Conservation (phyloP, 805 yeast species). For the Clavispora carvajalis region DNA sequence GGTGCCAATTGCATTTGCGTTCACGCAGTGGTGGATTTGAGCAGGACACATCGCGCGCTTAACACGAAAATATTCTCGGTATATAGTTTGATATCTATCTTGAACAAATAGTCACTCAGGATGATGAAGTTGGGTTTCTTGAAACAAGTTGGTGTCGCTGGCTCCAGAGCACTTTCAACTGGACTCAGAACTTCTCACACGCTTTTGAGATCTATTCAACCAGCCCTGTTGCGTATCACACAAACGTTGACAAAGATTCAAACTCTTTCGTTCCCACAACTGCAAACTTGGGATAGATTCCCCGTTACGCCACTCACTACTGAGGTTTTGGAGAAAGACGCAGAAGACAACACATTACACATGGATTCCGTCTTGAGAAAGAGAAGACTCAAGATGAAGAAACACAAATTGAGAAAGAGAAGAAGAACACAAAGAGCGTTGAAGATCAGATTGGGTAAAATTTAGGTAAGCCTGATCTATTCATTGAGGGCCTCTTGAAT, state of each 20-base stretch:
- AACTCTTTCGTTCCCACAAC: background rate
- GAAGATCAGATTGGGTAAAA: slow-evolving; percentile 60
- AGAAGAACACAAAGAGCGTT: slow-evolving; percentile 87
- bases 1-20: no score
- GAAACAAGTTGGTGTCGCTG: background rate
- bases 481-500: no score
- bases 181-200: background rate
- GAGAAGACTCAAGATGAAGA: slow-evolving; percentile 93
- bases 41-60: background rate
- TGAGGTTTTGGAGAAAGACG: slow-evolving; percentile 1
- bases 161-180: slow-evolving; percentile 1
- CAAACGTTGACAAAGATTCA: slow-evolving; percentile 1
- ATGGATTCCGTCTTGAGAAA: slow-evolving; percentile 74
- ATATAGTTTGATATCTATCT: background rate
- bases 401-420: slow-evolving; percentile 95
- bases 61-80: background rate
- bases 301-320: background rate
- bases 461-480: slow-evolving; percentile 7
- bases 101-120: background rate
- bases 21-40: background rate
- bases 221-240: background rate
- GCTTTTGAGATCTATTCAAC: background rate
- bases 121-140: slow-evolving; percentile 1
- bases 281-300: background rate
- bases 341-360: slow-evolving; percentile 31